These are phyloP conservation scores for Geotrichum candidum DNA, from an alignment of 1,139 yeast species.

Conservation along the genomic window DNA sequence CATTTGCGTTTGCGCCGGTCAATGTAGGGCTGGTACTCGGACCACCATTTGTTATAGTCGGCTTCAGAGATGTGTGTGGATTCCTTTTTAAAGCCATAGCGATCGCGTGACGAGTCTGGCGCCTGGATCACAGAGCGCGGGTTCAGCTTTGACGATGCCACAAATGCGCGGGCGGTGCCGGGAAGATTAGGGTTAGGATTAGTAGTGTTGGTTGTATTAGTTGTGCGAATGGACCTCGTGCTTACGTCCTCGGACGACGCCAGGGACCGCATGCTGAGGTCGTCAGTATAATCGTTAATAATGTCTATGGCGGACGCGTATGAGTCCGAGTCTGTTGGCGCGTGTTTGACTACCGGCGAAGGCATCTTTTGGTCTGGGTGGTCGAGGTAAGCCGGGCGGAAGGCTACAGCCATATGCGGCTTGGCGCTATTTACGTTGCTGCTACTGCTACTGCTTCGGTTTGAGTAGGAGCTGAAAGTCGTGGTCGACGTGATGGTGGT, in stretches of 20 bases:
- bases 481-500: slow-evolving; percentile 10
- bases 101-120: slow-evolving; percentile 42
- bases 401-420: neutral
- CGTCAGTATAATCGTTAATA: slow-evolving; percentile 14
- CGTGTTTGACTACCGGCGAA: neutral
- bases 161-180: neutral
- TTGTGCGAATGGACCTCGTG: neutral
- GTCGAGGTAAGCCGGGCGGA: neutral
- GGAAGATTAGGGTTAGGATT: neutral
- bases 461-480: slow-evolving; percentile 7
- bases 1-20: slow-evolving; percentile 67
- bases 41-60: slow-evolving; percentile 74
- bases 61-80: slow-evolving; percentile 46
- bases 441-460: slow-evolving; percentile 13
- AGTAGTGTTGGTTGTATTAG: neutral
- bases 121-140: slow-evolving; percentile 1
- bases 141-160: neutral
- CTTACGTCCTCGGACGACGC: neutral
- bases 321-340: neutral
- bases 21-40: slow-evolving; percentile 56
- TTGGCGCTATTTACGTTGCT: neutral
- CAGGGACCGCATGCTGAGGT: neutral
- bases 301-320: slow-evolving; percentile 11
- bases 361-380: neutral
- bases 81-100: slow-evolving; percentile 79